These are phyloP conservation scores for Ganoderma sinense DNA, from an alignment of 1,284 basidiomycete genomes.

Conservation along the genomic window DNA sequence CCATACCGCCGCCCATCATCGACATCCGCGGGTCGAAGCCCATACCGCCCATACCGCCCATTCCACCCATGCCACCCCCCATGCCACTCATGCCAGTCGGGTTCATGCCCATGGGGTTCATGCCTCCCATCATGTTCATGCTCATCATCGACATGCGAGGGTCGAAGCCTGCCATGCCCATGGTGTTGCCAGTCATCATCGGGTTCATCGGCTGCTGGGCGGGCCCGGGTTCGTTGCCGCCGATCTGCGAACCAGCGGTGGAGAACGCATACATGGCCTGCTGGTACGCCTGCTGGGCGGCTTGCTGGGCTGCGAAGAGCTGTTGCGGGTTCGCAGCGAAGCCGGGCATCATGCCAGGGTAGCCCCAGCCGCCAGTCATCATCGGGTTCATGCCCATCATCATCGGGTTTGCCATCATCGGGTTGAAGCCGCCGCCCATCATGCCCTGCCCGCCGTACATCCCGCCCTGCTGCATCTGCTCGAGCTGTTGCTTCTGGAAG, in stretches of 20 bases:
- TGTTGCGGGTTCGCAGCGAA: conserved; percentile 76
- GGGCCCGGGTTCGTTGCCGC: conserved; percentile 54
- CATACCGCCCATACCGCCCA: conserved; percentile 47
- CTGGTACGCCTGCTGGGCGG: conserved; percentile 88
- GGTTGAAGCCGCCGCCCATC: conserved; percentile 53
- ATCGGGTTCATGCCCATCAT: conserved; percentile 63
- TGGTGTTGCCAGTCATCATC: conserved; percentile 61
- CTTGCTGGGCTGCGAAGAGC: conserved; percentile 91
- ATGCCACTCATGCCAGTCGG: conserved; percentile 35
- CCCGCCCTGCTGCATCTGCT: conserved; percentile 82
- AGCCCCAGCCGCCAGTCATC: conserved; percentile 53
- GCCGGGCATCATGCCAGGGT: conserved; percentile 70
- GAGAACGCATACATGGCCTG: conserved; percentile 92
- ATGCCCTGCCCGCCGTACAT: conserved; percentile 66
- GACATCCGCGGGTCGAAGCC: conserved; percentile 4
- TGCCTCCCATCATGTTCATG: conserved; percentile 52
- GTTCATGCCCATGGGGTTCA: conserved; percentile 30
- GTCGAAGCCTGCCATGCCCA: conserved; percentile 48
- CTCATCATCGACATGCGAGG: conserved; percentile 66
- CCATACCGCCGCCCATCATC: conserved; percentile 34
- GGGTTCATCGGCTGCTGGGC: conserved; percentile 49
- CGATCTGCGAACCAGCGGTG: conserved; percentile 76
- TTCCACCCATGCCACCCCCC: conserved; percentile 28
- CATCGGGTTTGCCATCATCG: conserved; percentile 64
- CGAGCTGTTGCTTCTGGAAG: conserved; percentile 87